Base-by-base conservation (phyloP, 345 rosid genomes). In the Camelina sativa region DNA sequence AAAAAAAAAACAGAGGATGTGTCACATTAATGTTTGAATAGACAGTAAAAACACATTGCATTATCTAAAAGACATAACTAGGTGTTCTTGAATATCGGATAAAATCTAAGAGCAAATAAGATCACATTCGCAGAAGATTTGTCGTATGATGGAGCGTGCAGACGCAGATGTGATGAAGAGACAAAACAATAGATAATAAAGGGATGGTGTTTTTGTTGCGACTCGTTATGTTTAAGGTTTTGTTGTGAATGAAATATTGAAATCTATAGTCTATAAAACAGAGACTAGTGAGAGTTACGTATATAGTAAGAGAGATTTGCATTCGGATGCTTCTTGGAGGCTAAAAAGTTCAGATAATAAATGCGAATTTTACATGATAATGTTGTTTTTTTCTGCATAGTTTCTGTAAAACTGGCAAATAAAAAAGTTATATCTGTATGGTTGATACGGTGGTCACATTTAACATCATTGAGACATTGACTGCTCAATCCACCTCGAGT, bases 111-210 rank as follows among this genome's bases (percentile, higher is more conserved):
- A 47, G 38, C 1, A 57, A 65, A 65, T 8, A 5, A 43, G 7
- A 60, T 40, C 6, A 25, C 68, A 7, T 75, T 67, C 74, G 62
- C n/a, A 13, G 79, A 34, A 60, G 5, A 40, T 52, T 19, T 30
- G 73, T 52, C 73, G 79, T 60, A 75, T 48, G 55, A 38, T 40
- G 30, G 73, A 67, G 15, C 3, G 1, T 50, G 68, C 20, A 30
- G 79, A 67, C 6, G 23, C 46, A 66, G 61, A 59, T 16, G 73
- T 13, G 56, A 75, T 35, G 55, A 60, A 60, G 68, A 67, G 79
- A 38, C 60, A 75, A 15, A 67, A 51, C 47, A 59, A 51, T 47
- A 75, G 66, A 38, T 59, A 32, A 59, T 15, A 46, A 52, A 75
- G 19, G 41, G 19, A 65, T 65, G 38, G 51, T 74, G 28, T 56